Percentiles rank a stretch among this genome's conserved stretches.
These are phyloP conservation scores for Penicillium sp. DNA, from an alignment of 2,329 filamentous ascomycete genomes.

Conservation along the genomic window DNA sequence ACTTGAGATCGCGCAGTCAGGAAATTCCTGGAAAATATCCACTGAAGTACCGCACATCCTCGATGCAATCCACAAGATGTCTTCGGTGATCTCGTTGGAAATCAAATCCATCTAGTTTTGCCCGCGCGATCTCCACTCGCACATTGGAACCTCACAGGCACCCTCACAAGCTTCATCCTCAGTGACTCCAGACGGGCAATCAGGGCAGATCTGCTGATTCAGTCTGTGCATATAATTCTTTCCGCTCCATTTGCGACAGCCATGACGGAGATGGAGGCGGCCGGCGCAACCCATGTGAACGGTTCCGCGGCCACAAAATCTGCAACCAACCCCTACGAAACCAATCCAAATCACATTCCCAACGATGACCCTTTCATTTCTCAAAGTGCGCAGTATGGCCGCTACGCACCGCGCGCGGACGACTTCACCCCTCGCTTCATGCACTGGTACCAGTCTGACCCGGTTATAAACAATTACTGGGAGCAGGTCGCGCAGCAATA, in stretches of 20 bases:
- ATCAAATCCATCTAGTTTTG: constrained; percentile 18
- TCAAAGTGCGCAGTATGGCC: constrained; percentile 36
- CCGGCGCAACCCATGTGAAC: constrained; percentile 24
- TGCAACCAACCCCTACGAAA: constrained; percentile 37
- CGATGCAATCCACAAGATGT: constrained; percentile 19
- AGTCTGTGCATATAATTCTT: background rate
- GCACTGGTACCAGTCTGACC: constrained; percentile 34
- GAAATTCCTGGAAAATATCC: background rate
- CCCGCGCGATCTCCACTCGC: constrained; percentile 14
- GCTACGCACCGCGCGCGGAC: constrained; percentile 32
- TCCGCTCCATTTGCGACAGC: background rate
- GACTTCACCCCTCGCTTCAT: constrained; percentile 39
- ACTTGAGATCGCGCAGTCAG: background rate
- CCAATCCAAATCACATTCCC: constrained; percentile 31
- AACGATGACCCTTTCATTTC: constrained; percentile 36
- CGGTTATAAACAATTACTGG: constrained; percentile 37
- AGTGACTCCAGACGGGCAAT: background rate
- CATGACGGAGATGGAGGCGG: constrained; percentile 26
- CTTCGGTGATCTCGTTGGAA: constrained; percentile 11
- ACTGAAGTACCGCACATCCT: background rate
- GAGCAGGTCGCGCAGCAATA: constrained; percentile 33
- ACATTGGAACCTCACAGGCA: constrained; percentile 8
- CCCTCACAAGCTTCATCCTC: background rate
- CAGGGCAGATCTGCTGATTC: background rate
- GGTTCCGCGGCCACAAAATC: constrained; percentile 17